phyloP scores from a whole-genome alignment of 768 basidiomycete species.

The Tylopilus balloui region DNA sequence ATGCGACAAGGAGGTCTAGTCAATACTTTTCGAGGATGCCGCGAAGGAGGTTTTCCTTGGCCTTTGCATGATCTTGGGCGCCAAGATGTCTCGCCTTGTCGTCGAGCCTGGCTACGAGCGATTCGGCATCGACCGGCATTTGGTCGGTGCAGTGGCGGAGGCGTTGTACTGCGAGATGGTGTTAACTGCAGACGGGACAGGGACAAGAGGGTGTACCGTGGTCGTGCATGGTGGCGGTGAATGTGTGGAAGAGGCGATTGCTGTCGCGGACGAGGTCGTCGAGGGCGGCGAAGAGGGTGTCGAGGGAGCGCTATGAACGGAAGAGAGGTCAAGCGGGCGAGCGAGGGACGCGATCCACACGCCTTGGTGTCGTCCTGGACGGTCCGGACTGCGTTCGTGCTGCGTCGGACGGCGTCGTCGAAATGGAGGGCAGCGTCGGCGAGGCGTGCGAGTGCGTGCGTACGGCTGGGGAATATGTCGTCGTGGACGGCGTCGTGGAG shows the following conservation, averaged over 20 bases:
- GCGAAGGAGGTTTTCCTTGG: constrained; percentile 33
- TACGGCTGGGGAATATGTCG: constrained; percentile 30
- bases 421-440: constrained; percentile 51
- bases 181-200: constrained; percentile 2
- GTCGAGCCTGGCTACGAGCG: constrained; percentile 47
- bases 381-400: constrained; percentile 40
- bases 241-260: constrained; percentile 46
- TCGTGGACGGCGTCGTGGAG: constrained; percentile 34
- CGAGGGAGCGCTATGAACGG: constrained; percentile 38
- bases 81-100: constrained; percentile 44
- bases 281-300: constrained; percentile 41
- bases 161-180: constrained; percentile 40
- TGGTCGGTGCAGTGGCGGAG: constrained; percentile 39
- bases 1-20: not conserved
- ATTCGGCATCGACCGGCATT: constrained; percentile 50
- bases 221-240: constrained; percentile 41
- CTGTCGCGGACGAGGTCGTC: constrained; percentile 45
- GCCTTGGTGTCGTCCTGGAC: constrained; percentile 44
- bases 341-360: constrained; percentile 16
- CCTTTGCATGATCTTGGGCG: constrained; percentile 31
- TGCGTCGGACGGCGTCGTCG: constrained; percentile 43
- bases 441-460: constrained; percentile 46
- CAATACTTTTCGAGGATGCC: constrained; percentile 34
- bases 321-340: constrained; percentile 12
- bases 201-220: constrained; percentile 38